phyloP scores from a whole-genome alignment of 179 eudicot genomes.

The Kewa caespitosa region DNA sequence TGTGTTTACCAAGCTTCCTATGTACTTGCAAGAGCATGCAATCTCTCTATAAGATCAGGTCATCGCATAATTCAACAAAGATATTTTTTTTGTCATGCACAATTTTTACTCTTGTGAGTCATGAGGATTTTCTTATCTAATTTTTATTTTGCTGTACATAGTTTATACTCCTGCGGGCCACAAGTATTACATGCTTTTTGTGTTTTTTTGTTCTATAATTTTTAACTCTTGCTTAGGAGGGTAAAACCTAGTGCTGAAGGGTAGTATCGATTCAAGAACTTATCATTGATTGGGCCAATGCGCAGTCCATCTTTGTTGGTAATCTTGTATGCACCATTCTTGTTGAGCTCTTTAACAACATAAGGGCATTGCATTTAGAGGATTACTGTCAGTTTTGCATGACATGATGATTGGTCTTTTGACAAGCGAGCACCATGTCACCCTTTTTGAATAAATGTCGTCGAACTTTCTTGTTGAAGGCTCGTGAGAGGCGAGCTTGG shows the following conservation, averaged over 20 bases:
- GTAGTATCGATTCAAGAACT: background rate
- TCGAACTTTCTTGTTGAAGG: conserved; percentile 11
- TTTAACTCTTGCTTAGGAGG: too few relatives aligned
- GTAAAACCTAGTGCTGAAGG: background rate
- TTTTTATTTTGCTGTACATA: too few relatives aligned
- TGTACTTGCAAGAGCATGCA: too few relatives aligned
- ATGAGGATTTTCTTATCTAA: too few relatives aligned
- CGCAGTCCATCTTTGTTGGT: background rate
- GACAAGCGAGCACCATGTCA: conserved; percentile 15
- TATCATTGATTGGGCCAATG: background rate
- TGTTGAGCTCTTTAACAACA: background rate
- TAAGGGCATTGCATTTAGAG: conserved; percentile 19
- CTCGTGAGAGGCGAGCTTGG: conserved; percentile 4
- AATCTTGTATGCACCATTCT: background rate
- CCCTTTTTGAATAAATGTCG: background rate
- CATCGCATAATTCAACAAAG: too few relatives aligned
- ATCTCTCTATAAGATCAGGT: too few relatives aligned
- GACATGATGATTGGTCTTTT: conserved; percentile 11
- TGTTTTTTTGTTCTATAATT: background rate
- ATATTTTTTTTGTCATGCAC: background rate
- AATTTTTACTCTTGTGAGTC: background rate
- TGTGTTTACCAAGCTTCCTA: too few relatives aligned
- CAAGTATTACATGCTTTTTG: background rate
- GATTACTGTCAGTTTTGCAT: background rate
- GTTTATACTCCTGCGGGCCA: conserved; percentile 4